These are phyloP conservation scores for Phlebopus sp. DNA, from an alignment of 1,284 basidiomycete genomes.

Conservation along the genomic window DNA sequence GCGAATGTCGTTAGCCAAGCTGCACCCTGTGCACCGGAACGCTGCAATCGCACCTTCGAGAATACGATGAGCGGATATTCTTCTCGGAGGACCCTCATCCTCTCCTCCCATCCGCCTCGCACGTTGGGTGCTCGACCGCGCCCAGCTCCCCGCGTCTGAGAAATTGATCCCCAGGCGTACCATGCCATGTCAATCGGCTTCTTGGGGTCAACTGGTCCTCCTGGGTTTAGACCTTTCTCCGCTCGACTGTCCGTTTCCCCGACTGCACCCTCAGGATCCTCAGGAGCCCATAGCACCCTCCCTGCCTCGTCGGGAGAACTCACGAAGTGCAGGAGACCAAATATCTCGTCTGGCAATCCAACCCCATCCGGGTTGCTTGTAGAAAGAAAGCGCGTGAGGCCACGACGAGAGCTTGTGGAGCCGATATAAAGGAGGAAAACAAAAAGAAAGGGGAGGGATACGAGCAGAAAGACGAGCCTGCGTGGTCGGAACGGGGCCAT, in stretches of 20 bases:
- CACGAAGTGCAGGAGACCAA: slow-evolving; percentile 62
- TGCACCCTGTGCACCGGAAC: neutral
- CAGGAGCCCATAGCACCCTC: slow-evolving; percentile 9
- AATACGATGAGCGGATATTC: slow-evolving; percentile 72
- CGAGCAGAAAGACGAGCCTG: slow-evolving; percentile 37
- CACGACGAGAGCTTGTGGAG: slow-evolving; percentile 36
- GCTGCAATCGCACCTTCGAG: slow-evolving; percentile 60
- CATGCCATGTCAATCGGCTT: slow-evolving; percentile 47
- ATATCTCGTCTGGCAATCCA: slow-evolving; percentile 51
- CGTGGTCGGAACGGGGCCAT: slow-evolving; percentile 40
- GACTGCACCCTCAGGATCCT: neutral
- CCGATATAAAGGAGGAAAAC: slow-evolving; percentile 28
- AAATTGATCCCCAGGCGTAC: slow-evolving; percentile 37
- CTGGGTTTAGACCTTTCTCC: slow-evolving; percentile 36
- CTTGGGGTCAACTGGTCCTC: slow-evolving; percentile 40
- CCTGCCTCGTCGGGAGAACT: slow-evolving; percentile 40
- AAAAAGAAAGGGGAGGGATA: slow-evolving; percentile 26
- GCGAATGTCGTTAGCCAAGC: neutral
- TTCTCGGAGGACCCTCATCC: slow-evolving; percentile 43
- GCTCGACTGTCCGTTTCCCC: neutral
- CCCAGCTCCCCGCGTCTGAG: neutral
- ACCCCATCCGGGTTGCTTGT: slow-evolving; percentile 33
- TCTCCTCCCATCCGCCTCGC: slow-evolving; percentile 46
- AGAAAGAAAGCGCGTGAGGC: slow-evolving; percentile 27
- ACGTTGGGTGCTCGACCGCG: neutral